Conservation (phyloP, 495 filamentous ascomycete species). For the Podospora australis region DNA sequence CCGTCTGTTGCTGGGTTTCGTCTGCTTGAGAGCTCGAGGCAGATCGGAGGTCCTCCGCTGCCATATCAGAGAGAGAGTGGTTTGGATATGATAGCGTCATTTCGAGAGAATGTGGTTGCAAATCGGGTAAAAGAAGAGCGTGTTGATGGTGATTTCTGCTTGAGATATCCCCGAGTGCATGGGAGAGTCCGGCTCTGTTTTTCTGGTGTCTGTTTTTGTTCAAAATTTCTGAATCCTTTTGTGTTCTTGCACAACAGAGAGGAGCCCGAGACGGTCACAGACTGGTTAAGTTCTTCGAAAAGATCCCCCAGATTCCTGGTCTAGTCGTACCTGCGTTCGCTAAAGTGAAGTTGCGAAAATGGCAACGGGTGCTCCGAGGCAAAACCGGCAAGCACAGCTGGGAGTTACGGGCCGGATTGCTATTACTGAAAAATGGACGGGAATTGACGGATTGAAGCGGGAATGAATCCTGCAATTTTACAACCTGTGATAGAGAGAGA, state of each 20-base stretch:
- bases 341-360: not conserved
- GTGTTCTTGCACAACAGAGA: not conserved
- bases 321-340: not conserved
- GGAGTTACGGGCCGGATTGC: not conserved
- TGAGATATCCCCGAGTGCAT: not conserved
- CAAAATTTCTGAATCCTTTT: too few relatives aligned
- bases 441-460: too few relatives aligned
- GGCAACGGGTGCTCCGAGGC: not conserved
- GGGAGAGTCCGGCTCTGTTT: not conserved
- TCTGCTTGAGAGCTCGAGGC: not conserved
- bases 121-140: too few relatives aligned
- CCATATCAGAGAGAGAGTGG: conserved; percentile 21
- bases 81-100: conserved; percentile 26
- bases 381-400: not conserved
- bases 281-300: not conserved
- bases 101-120: too few relatives aligned
- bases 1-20: conserved; percentile 5
- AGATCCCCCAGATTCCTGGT: not conserved
- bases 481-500: too few relatives aligned
- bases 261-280: not conserved
- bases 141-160: too few relatives aligned
- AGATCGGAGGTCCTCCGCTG: conserved; percentile 1
- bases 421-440: too few relatives aligned
- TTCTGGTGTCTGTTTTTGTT: too few relatives aligned
- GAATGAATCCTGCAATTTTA: too few relatives aligned